Conservation (phyloP, 2,329 filamentous ascomycete species). For the Cercospora nicotianae region DNA sequence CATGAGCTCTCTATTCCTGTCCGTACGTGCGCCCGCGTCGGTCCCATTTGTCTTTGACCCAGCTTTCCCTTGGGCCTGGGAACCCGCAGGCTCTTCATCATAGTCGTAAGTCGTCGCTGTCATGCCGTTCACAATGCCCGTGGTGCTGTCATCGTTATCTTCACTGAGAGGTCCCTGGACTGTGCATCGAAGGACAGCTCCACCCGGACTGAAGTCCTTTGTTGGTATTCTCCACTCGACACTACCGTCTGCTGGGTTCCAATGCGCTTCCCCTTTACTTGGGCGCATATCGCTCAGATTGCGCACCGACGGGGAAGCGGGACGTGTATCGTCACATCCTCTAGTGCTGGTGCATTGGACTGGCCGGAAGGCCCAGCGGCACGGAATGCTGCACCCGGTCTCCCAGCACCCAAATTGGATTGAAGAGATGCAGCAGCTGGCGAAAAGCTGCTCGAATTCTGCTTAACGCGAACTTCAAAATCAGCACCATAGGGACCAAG, state of each 20-base stretch:
- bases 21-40: slow-evolving; percentile 11
- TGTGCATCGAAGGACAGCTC: slow-evolving; percentile 70
- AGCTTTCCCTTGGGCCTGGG: slow-evolving; percentile 45
- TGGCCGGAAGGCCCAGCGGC: slow-evolving; percentile 25
- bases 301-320: slow-evolving; percentile 77
- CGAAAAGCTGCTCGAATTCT: slow-evolving; percentile 24
- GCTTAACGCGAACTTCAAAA: slow-evolving; percentile 81
- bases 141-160: slow-evolving; percentile 47
- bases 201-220: slow-evolving; percentile 64
- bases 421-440: slow-evolving; percentile 35
- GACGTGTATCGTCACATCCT: slow-evolving; percentile 75
- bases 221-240: slow-evolving; percentile 82
- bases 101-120: slow-evolving; percentile 47
- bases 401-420: slow-evolving; percentile 29
- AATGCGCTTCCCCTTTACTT: slow-evolving; percentile 79
- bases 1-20: slow-evolving; percentile 49
- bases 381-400: slow-evolving; percentile 28
- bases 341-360: slow-evolving; percentile 52
- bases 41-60: slow-evolving; percentile 29
- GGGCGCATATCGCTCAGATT: slow-evolving; percentile 81
- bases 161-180: slow-evolving; percentile 64
- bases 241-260: slow-evolving; percentile 67
- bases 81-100: slow-evolving; percentile 36
- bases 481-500: slow-evolving; percentile 75
- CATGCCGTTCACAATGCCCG: slow-evolving; percentile 38